Conservation (phyloP, 2,329 filamentous ascomycete species). For the Paracoccidioides brasiliensis region DNA sequence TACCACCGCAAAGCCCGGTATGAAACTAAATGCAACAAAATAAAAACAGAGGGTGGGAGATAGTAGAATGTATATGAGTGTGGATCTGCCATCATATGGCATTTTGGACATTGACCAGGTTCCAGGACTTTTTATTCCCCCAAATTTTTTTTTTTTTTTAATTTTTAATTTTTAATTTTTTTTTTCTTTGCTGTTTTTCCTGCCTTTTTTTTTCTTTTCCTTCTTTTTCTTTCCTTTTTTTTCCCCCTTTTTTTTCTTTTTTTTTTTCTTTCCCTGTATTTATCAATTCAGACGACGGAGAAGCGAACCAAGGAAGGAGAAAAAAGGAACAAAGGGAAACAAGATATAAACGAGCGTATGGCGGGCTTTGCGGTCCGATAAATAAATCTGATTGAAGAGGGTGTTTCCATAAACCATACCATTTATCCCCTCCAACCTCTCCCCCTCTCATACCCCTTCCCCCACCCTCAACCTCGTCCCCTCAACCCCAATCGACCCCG, state of each 20-base stretch:
- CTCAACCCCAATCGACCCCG: no score
- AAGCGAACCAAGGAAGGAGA: neutral
- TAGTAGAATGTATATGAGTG: constrained; percentile 16
- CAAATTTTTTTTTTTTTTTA: neutral
- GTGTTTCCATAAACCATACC: no score
- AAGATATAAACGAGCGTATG: neutral
- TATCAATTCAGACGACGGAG: neutral
- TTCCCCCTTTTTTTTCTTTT: neutral
- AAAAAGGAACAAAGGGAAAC: neutral
- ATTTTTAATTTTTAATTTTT: neutral
- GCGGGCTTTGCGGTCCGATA: neutral
- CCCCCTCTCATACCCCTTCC: no score
- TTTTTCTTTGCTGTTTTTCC: neutral
- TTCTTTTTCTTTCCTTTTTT: neutral
- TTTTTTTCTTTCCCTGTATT: neutral
- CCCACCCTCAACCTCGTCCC: no score
- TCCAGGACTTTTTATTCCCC: neutral
- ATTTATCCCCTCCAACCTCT: no score
- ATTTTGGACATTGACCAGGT: neutral
- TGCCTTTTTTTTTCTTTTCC: neutral
- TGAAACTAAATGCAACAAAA: constrained; percentile 8
- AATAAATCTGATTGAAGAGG: neutral
- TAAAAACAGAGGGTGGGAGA: constrained; percentile 7
- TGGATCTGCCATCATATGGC: constrained; percentile 8
- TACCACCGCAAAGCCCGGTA: neutral